Evolutionary conservation across 1,284 basidiomycete genomes (phyloP).

Genomic region (Rhizopogon parksii): DNA sequence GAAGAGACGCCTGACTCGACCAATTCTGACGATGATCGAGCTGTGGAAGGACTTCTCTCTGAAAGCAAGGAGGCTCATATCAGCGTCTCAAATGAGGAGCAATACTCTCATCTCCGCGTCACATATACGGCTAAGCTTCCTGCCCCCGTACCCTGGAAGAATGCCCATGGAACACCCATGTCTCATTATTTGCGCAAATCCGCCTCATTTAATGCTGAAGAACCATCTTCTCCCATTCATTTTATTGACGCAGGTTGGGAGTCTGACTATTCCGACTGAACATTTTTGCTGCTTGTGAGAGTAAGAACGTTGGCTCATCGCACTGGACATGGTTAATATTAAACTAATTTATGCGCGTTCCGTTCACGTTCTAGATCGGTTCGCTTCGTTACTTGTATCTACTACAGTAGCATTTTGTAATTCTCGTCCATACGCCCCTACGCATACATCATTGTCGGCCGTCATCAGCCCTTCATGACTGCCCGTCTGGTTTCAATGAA

Average conservation of each 20-base stretch:
- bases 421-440: background rate
- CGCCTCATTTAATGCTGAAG: slow-evolving; percentile 33
- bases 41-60: slow-evolving; percentile 28
- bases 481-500: slow-evolving; percentile 76
- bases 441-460: background rate
- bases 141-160: slow-evolving; percentile 36
- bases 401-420: slow-evolving; percentile 4
- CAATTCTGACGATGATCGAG: slow-evolving; percentile 32
- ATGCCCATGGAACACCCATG: slow-evolving; percentile 31
- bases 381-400: background rate
- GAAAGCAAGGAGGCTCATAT: slow-evolving; percentile 28
- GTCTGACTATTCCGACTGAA: slow-evolving; percentile 23
- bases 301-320: too few species aligned
- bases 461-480: slow-evolving; percentile 36
- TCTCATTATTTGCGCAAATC: slow-evolving; percentile 33
- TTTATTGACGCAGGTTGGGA: slow-evolving; percentile 58
- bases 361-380: background rate
- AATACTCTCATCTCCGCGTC: slow-evolving; percentile 32
- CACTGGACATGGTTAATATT: slow-evolving; percentile 1
- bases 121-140: slow-evolving; percentile 30
- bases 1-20: slow-evolving; percentile 29
- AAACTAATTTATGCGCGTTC: background rate
- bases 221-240: slow-evolving; percentile 35
- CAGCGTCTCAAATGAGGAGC: slow-evolving; percentile 26
- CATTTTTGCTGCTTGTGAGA: background rate